A percentile compares a stretch with the other conserved stretches of the same genome.
These are phyloP conservation scores for Ophiocordyceps camponoti-saundersi DNA, from an alignment of 2,329 filamentous ascomycete species.

Conservation along the genomic window DNA sequence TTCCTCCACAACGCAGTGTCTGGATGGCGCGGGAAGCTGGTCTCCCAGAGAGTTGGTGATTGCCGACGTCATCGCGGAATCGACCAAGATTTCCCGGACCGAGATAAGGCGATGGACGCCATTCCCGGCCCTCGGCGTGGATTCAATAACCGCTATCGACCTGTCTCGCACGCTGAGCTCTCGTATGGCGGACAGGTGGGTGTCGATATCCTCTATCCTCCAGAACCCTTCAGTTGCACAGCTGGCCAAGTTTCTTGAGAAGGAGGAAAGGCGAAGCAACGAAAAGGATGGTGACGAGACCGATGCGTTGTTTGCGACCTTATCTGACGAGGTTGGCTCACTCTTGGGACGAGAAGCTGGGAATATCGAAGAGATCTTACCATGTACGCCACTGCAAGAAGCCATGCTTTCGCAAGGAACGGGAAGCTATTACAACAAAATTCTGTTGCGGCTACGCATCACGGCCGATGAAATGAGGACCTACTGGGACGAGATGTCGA, in stretches of 20 bases:
- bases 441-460: slow-evolving; percentile 42
- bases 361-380: slow-evolving; percentile 41
- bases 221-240: slow-evolving; percentile 48
- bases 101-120: slow-evolving; percentile 49
- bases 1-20: slow-evolving; percentile 9
- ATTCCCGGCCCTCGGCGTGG: slow-evolving; percentile 62
- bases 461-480: slow-evolving; percentile 30
- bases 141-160: slow-evolving; percentile 67
- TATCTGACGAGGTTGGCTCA: slow-evolving; percentile 1
- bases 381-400: slow-evolving; percentile 78
- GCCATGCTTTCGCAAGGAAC: slow-evolving; percentile 52
- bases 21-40: slow-evolving; percentile 24
- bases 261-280: background rate
- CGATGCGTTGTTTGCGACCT: slow-evolving; percentile 10
- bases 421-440: slow-evolving; percentile 54
- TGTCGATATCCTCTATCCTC: slow-evolving; percentile 56
- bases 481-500: slow-evolving; percentile 46
- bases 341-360: slow-evolving; percentile 7
- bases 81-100: slow-evolving; percentile 24
- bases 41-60: slow-evolving; percentile 38
- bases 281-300: slow-evolving; percentile 6
- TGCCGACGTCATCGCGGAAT: slow-evolving; percentile 32
- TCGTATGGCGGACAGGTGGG: slow-evolving; percentile 19
- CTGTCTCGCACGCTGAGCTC: slow-evolving; percentile 41
- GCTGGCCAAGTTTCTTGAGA: slow-evolving; percentile 24